phyloP scores from a whole-genome alignment of 768 basidiomycete genomes.

The Pleurotus giganteus region DNA sequence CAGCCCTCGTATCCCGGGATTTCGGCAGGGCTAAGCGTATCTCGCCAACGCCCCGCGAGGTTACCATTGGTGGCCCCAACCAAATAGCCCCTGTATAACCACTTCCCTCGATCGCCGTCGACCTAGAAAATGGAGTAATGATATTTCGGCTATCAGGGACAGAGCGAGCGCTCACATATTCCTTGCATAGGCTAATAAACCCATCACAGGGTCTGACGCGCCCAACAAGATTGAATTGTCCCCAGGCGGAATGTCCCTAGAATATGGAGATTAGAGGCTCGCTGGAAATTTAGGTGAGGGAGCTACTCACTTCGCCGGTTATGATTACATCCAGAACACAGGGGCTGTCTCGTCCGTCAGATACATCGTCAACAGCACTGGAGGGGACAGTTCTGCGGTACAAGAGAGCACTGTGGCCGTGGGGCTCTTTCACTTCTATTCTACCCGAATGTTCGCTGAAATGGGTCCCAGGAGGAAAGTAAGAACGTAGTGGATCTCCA shows the following conservation, averaged over 20 bases:
- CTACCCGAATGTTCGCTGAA: constrained; percentile 48
- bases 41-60: constrained; percentile 84
- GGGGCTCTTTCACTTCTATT: constrained; percentile 46
- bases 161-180: constrained; percentile 57
- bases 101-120: constrained; percentile 73
- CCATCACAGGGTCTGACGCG: constrained; percentile 82
- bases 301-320: constrained; percentile 60
- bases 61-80: constrained; percentile 68
- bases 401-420: constrained; percentile 23
- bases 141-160: constrained; percentile 10
- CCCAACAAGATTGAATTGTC: constrained; percentile 77
- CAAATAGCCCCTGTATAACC: constrained; percentile 85
- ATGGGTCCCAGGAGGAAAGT: constrained; percentile 53
- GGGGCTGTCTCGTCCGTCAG: constrained; percentile 16
- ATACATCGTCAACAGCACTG: constrained; percentile 3
- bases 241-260: constrained; percentile 91
- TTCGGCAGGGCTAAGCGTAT: constrained; percentile 65
- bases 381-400: constrained; percentile 27
- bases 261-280: constrained; percentile 8
- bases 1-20: constrained; percentile 83
- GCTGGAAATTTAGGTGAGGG: constrained; percentile 1
- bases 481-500: constrained; percentile 63
- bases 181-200: constrained; percentile 76
- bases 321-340: constrained; percentile 62
- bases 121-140: constrained; percentile 36